These are phyloP conservation scores for Ophiognomonia clavigignenti-juglandacearum DNA, from an alignment of 2,329 filamentous ascomycete genomes.

Conservation along the genomic window DNA sequence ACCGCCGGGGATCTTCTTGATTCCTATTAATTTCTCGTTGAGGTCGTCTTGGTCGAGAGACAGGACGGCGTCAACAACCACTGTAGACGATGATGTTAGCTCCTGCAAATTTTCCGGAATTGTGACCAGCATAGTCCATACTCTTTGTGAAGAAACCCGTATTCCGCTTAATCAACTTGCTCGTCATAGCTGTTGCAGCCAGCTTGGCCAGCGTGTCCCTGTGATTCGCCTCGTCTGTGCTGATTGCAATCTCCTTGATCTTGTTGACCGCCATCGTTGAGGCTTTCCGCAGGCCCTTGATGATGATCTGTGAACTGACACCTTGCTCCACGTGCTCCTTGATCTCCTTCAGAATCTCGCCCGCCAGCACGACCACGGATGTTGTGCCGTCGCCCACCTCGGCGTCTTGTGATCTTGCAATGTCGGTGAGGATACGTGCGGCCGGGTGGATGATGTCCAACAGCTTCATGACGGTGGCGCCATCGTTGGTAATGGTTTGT, in stretches of 20 bases:
- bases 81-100: slow-evolving; percentile 43
- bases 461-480: slow-evolving; percentile 99
- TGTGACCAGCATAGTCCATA: slow-evolving; percentile 36
- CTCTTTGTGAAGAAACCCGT: slow-evolving; percentile 96
- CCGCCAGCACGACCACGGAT: slow-evolving; percentile 94
- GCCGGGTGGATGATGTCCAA: slow-evolving; percentile 98
- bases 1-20: slow-evolving; percentile 97
- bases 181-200: slow-evolving; percentile 96
- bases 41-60: slow-evolving; percentile 95
- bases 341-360: slow-evolving; percentile 94
- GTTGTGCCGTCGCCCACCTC: slow-evolving; percentile 98
- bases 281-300: slow-evolving; percentile 89
- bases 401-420: slow-evolving; percentile 96
- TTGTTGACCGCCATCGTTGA: slow-evolving; percentile 94
- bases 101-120: not conserved
- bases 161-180: slow-evolving; percentile 98
- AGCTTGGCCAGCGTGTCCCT: slow-evolving; percentile 85
- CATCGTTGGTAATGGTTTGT: slow-evolving; percentile 98
- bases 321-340: slow-evolving; percentile 96
- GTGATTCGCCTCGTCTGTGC: slow-evolving; percentile 75
- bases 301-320: slow-evolving; percentile 94
- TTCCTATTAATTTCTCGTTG: slow-evolving; percentile 94
- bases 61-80: slow-evolving; percentile 96
- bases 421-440: slow-evolving; percentile 94
- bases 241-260: slow-evolving; percentile 94